Percentiles rank a stretch among this genome's conserved stretches.
Conservation (phyloP, 176 grass and related monocot genomes). For the Thalia dealbata region DNA sequence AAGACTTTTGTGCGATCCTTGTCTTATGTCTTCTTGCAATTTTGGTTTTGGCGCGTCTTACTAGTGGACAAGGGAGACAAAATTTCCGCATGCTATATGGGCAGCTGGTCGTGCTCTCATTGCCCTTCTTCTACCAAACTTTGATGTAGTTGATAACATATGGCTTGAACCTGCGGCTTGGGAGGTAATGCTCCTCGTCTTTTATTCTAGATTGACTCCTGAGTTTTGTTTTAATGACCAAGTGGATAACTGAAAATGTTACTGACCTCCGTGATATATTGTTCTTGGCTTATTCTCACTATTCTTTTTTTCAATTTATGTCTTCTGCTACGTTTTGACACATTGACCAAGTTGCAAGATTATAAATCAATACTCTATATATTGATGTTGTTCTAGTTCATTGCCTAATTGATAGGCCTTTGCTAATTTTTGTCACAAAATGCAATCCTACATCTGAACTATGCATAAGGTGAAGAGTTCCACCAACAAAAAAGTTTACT, state of each 20-base stretch:
- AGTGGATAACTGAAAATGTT: background rate
- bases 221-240: background rate
- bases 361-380: no score
- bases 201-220: background rate
- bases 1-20: background rate
- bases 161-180: constrained; percentile 30
- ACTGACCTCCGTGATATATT: background rate
- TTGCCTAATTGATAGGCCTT: no score
- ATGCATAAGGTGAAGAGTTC: no score
- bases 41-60: background rate
- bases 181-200: constrained; percentile 14
- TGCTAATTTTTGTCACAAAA: no score
- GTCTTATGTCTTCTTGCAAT: background rate
- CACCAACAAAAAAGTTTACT: no score
- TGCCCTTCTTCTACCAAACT: constrained; percentile 32
- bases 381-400: no score
- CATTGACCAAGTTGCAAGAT: no score
- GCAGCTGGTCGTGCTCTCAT: constrained; percentile 25
- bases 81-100: constrained; percentile 33
- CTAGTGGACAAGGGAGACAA: constrained; percentile 31
- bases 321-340: no score
- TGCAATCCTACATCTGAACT: no score
- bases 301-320: background rate
- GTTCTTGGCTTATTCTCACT: background rate
- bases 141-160: constrained; percentile 31